Evolutionary conservation across 2,329 filamentous ascomycete species (phyloP), one percentile per base, ranked within the genome.

Genomic region (Diplodia mutila): DNA sequence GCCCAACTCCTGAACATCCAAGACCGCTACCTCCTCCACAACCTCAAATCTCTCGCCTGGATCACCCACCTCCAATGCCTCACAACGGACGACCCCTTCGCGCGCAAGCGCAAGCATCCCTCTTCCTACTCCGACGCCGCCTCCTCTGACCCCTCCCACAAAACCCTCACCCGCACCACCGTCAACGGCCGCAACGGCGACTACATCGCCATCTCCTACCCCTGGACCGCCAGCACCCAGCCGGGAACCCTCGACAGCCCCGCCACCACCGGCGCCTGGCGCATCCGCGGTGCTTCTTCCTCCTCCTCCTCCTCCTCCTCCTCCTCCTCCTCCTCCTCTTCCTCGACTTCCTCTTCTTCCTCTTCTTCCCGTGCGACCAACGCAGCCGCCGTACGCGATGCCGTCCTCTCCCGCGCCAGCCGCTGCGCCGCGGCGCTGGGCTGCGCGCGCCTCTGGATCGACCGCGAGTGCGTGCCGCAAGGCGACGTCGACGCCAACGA

Each of bases 1-100:
- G 83, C 81, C 68, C 75, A 85, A 4, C 78, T 86, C 68, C 75
- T 80, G 27, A 76, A 78, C 51, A 78, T 81, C 72, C 80, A 82
- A 23, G 78, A 83, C 69, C 83, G 42, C 46, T 61, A 67, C 65
- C 42, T 51, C 18, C 54, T 67, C 54, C 25, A 59, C 42, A 57
- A 67, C 29, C 46, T 67, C 54, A 67, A 67, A 25, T 59, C 65
- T 12, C 53, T 59, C 39, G 42, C 49, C 46, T 67, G 65, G 65
- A 46, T 57, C 27, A 39, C 39, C n/a, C 21, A 61, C 54, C 65
- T 67, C 8, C 23, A 51, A 25, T 67, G 65, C 65, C 46, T 67
- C 0, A 25, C 18, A 29, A 39, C 39, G 5, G 16, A 37, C 7
- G n/a, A 27, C 48, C 61, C 61, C 16, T 53, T 52, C 21, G 27